Evolutionary conservation across 805 yeast species (phyloP).

Genomic region (Blastobotrys peoriensis): DNA sequence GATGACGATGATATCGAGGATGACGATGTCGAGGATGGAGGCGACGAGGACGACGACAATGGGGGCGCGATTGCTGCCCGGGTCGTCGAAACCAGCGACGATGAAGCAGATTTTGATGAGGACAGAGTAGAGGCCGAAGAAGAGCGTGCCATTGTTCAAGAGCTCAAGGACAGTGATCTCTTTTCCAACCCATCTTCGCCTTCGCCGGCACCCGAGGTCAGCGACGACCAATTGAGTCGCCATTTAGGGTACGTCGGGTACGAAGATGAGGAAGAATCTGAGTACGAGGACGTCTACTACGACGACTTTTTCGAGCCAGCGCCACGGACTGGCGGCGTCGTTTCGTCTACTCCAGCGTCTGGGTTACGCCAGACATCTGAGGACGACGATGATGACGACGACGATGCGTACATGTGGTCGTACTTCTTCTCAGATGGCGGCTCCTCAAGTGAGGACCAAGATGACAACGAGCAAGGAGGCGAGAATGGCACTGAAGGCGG

Average conservation of each 20-base stretch:
- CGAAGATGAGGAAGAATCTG: slow-evolving; percentile 26
- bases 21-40: slow-evolving; percentile 31
- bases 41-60: slow-evolving; percentile 33
- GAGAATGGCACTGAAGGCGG: slow-evolving; percentile 14
- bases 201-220: slow-evolving; percentile 12
- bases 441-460: slow-evolving; percentile 33
- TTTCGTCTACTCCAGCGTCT: slow-evolving; percentile 6
- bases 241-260: slow-evolving; percentile 24
- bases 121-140: slow-evolving; percentile 32
- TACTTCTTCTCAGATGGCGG: slow-evolving; percentile 46
- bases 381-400: slow-evolving; percentile 39
- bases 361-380: neutral
- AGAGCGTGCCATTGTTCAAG: slow-evolving; percentile 35
- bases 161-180: slow-evolving; percentile 19
- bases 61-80: slow-evolving; percentile 34
- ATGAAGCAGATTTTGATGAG: slow-evolving; percentile 32
- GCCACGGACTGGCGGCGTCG: slow-evolving; percentile 14
- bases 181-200: slow-evolving; percentile 16
- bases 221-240: slow-evolving; percentile 22
- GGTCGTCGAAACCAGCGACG: slow-evolving; percentile 33
- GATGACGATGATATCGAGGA: slow-evolving; percentile 34
- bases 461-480: slow-evolving; percentile 20
- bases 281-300: slow-evolving; percentile 20
- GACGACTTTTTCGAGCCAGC: slow-evolving; percentile 24
- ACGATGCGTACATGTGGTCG: slow-evolving; percentile 68